Evolutionary conservation across 768 basidiomycete species (phyloP).

Genomic region (Gyrodon lividus): DNA sequence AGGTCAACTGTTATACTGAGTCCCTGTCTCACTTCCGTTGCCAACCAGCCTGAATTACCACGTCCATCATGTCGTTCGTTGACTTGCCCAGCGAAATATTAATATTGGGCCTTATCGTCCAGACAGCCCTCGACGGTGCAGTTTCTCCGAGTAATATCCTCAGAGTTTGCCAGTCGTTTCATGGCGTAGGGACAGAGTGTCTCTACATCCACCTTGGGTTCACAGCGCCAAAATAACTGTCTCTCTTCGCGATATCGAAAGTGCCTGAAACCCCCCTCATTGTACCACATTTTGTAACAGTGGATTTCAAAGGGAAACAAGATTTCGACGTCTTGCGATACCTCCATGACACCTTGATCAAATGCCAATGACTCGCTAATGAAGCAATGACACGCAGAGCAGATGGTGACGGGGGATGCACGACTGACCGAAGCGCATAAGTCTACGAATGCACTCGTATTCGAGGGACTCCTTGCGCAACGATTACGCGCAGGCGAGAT

Average conservation of each 20-base stretch:
- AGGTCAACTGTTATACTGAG: too few species aligned
- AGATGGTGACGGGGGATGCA: constrained; percentile 1
- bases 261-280: constrained; percentile 13
- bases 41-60: too few species aligned
- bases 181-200: constrained; percentile 14
- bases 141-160: constrained; percentile 23
- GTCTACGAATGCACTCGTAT: constrained; percentile 42
- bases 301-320: constrained; percentile 31
- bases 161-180: constrained; percentile 20
- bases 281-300: constrained; percentile 25
- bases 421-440: constrained; percentile 33
- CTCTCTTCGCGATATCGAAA: constrained; percentile 12
- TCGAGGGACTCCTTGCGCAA: constrained; percentile 31
- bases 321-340: constrained; percentile 26
- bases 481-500: constrained; percentile 40
- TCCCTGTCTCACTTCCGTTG: too few species aligned
- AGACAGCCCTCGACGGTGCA: constrained; percentile 10
- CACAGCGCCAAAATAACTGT: constrained; percentile 21
- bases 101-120: constrained; percentile 19
- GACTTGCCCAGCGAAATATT: constrained; percentile 26
- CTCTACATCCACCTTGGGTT: constrained; percentile 30
- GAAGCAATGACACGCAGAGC: neutral
- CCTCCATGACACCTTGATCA: constrained; percentile 27
- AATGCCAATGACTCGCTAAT: constrained; percentile 16
- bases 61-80: constrained; percentile 14